These are phyloP conservation scores for Kuraishia hungarica DNA, from an alignment of 805 yeast genomes.

Conservation along the genomic window DNA sequence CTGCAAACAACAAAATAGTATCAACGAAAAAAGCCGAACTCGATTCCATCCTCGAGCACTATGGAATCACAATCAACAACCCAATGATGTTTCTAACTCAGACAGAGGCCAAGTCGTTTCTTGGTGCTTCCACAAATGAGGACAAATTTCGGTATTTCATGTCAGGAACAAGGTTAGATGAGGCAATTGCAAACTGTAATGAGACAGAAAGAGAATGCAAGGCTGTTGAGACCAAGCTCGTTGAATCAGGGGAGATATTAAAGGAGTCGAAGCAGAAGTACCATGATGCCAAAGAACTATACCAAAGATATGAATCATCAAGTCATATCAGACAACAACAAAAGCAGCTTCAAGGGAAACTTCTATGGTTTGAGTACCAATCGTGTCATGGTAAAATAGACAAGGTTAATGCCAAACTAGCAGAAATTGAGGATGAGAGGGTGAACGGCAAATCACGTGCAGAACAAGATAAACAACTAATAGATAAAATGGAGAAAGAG, in stretches of 20 bases:
- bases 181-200: slow-evolving; percentile 47
- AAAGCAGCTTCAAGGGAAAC: slow-evolving; percentile 35
- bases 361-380: slow-evolving; percentile 36
- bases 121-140: slow-evolving; percentile 65
- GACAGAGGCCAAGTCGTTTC: slow-evolving; percentile 85
- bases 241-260: slow-evolving; percentile 29
- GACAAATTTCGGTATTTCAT: slow-evolving; percentile 71
- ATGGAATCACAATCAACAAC: slow-evolving; percentile 75
- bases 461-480: slow-evolving; percentile 11
- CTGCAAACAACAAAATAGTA: slow-evolving; percentile 40
- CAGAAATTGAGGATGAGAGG: slow-evolving; percentile 13
- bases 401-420: slow-evolving; percentile 2
- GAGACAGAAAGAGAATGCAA: slow-evolving; percentile 26
- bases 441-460: slow-evolving; percentile 6
- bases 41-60: slow-evolving; percentile 59
- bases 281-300: slow-evolving; percentile 31
- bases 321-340: slow-evolving; percentile 30
- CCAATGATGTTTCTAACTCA: slow-evolving; percentile 92
- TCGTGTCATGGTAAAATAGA: slow-evolving; percentile 14
- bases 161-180: slow-evolving; percentile 71
- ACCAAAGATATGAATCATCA: slow-evolving; percentile 29
- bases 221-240: slow-evolving; percentile 29
- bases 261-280: slow-evolving; percentile 29
- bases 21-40: slow-evolving; percentile 58
- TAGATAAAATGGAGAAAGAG: slow-evolving; percentile 4